These are phyloP conservation scores for Beauveria scarabaeidicola DNA, from an alignment of 2,329 filamentous ascomycete genomes.

Conservation along the genomic window DNA sequence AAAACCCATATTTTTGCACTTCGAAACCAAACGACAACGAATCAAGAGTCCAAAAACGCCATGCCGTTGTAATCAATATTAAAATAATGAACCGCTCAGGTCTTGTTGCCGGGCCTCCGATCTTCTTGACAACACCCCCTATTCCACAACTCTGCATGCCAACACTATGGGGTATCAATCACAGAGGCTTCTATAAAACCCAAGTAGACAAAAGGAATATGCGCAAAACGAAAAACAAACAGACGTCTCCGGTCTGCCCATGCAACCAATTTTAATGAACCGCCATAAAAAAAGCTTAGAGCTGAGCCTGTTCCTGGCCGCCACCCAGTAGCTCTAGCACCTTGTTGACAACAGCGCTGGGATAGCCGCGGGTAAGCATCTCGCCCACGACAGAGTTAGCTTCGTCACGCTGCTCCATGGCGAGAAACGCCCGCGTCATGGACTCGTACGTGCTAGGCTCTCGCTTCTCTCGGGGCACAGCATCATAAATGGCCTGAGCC, in stretches of 20 bases:
- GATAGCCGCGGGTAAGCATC: constrained; percentile 86
- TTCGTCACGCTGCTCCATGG: constrained; percentile 67
- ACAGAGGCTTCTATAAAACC: constrained; percentile 16
- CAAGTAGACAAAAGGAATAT: constrained; percentile 17
- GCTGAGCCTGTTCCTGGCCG: constrained; percentile 30
- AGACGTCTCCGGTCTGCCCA: background rate
- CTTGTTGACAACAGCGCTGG: constrained; percentile 84
- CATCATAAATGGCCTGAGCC: constrained; percentile 69
- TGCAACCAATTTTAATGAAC: background rate
- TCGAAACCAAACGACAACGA: background rate
- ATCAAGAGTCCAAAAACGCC: constrained; percentile 10
- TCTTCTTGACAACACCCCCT: constrained; percentile 10
- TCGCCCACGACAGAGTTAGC: constrained; percentile 78
- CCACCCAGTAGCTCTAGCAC: constrained; percentile 80
- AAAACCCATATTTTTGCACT: background rate
- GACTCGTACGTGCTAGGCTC: constrained; percentile 98
- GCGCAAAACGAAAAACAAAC: constrained; percentile 6
- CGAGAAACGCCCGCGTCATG: constrained; percentile 89
- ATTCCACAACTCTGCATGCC: background rate
- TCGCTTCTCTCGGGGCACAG: constrained; percentile 67
- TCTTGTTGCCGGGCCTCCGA: constrained; percentile 4
- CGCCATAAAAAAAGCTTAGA: background rate
- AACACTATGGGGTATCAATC: constrained; percentile 23
- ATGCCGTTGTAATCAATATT: constrained; percentile 10
- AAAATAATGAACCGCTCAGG: constrained; percentile 7